These are phyloP conservation scores for Yamadazyma kitorensis DNA, from an alignment of 805 yeast genomes.

Conservation along the genomic window DNA sequence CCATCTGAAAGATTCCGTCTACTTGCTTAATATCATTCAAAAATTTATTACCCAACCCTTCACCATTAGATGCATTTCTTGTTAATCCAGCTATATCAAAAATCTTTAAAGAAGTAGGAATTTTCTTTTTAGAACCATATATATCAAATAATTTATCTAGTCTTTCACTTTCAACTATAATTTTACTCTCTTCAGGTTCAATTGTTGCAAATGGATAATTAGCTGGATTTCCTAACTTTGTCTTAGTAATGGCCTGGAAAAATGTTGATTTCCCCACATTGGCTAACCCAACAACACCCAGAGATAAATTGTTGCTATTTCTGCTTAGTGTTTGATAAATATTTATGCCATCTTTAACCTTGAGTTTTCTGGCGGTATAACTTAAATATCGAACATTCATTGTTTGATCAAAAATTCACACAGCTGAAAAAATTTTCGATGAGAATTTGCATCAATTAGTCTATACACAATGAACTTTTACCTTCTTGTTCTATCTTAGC, in stretches of 20 bases:
- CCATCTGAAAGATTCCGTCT: conserved; percentile 97
- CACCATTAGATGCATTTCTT: conserved; percentile 94
- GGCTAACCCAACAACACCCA: conserved; percentile 94
- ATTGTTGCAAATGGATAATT: conserved; percentile 97
- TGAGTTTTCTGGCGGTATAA: conserved; percentile 3
- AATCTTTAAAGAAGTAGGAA: conserved; percentile 90
- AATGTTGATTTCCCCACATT: conserved; percentile 96
- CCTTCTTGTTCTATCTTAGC: no score
- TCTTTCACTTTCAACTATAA: conserved; percentile 87
- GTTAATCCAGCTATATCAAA: conserved; percentile 98
- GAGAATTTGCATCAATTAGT: no score
- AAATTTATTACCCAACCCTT: conserved; percentile 97
- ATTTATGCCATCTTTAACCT: conserved; percentile 4
- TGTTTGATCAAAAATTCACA: no score
- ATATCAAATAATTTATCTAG: conserved; percentile 71
- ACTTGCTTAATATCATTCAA: conserved; percentile 95
- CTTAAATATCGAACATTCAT: conserved; percentile 7
- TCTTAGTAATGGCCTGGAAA: conserved; percentile 94
- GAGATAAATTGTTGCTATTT: conserved; percentile 50
- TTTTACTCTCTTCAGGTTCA: conserved; percentile 98
- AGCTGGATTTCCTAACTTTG: conserved; percentile 94
- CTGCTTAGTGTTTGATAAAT: conserved; percentile 51
- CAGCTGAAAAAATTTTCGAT: no score
- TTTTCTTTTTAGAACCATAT: conserved; percentile 80
- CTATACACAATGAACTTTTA: no score